phyloP scores from a whole-genome alignment of 352 stramenopile species.

The Phytophthora quininea region DNA sequence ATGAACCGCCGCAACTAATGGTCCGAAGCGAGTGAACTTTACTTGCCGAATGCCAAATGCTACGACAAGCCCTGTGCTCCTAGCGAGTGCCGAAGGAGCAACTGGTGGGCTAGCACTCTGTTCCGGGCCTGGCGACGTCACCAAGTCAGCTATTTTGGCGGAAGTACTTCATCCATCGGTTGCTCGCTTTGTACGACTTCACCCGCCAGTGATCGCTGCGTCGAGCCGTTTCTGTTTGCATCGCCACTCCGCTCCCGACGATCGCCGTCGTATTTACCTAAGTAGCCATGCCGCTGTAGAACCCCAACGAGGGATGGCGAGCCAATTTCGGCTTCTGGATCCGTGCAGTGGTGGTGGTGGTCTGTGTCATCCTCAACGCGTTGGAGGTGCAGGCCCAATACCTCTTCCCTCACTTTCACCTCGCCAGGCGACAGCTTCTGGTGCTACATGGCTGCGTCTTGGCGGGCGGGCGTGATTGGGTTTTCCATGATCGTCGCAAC shows the following conservation, averaged over 20 bases:
- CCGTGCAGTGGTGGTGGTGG: neutral
- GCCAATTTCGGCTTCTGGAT: slow-evolving; percentile 13
- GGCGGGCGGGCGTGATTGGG: too few species aligned
- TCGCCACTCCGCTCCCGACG: slow-evolving; percentile 7
- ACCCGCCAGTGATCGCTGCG: neutral
- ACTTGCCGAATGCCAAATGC: too few species aligned
- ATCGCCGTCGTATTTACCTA: slow-evolving; percentile 1
- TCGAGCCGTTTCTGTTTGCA: slow-evolving; percentile 3
- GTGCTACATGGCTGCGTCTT: too few species aligned
- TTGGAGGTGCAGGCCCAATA: slow-evolving; percentile 1
- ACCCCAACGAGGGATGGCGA: slow-evolving; percentile 10
- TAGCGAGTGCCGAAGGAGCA: too few species aligned
- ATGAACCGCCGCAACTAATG: too few species aligned
- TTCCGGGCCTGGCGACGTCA: slow-evolving; percentile 3
- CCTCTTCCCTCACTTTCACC: too few species aligned
- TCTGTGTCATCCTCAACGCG: too few species aligned
- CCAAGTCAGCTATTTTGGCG: slow-evolving; percentile 17
- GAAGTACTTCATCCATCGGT: slow-evolving; percentile 10
- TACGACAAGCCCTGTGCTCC: too few species aligned
- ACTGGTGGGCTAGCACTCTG: too few species aligned
- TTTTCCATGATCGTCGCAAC: neutral
- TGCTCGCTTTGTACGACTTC: slow-evolving; percentile 14
- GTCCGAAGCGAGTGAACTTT: too few species aligned
- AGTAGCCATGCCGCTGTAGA: slow-evolving; percentile 14
- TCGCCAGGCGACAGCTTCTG: too few species aligned